Evolutionary conservation across 306 rosid genomes (phyloP).

Genomic region (Canavalia gladiata): DNA sequence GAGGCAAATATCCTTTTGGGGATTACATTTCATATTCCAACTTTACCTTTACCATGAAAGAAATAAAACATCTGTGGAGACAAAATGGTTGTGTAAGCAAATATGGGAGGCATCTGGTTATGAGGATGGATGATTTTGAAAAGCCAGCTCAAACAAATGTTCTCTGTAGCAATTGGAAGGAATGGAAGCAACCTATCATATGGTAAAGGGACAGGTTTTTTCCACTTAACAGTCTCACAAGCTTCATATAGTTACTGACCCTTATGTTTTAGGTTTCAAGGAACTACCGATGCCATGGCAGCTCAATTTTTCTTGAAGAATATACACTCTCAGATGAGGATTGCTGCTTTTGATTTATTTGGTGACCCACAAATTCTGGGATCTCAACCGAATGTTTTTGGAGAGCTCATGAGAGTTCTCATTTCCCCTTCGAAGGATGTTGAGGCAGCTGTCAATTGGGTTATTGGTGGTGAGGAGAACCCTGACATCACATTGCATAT

Average conservation of each 20-base stretch:
- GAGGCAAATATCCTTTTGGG: slow-evolving; percentile 90
- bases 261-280: slow-evolving; percentile 86
- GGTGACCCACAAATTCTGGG: slow-evolving; percentile 71
- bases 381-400: slow-evolving; percentile 87
- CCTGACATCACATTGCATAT: slow-evolving; percentile 94
- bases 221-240: slow-evolving; percentile 30
- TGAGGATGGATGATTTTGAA: slow-evolving; percentile 95
- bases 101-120: slow-evolving; percentile 72
- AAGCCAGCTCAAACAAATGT: slow-evolving; percentile 87
- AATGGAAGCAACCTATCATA: slow-evolving; percentile 92
- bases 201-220: slow-evolving; percentile 64
- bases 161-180: slow-evolving; percentile 90
- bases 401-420: slow-evolving; percentile 93
- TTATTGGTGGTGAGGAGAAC: slow-evolving; percentile 68
- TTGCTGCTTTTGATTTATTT: slow-evolving; percentile 80
- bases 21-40: slow-evolving; percentile 85
- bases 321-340: slow-evolving; percentile 81
- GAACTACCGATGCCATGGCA: slow-evolving; percentile 87
- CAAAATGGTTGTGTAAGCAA: slow-evolving; percentile 73
- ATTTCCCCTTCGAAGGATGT: slow-evolving; percentile 84
- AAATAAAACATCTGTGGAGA: slow-evolving; percentile 95
- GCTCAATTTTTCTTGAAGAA: slow-evolving; percentile 94
- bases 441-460: slow-evolving; percentile 87
- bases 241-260: slow-evolving; percentile 50
- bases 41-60: slow-evolving; percentile 84